Evolutionary conservation across 1,284 basidiomycete species (phyloP), one percentile per base, ranked within the genome.

Genomic region (Schizophyllum commune): DNA sequence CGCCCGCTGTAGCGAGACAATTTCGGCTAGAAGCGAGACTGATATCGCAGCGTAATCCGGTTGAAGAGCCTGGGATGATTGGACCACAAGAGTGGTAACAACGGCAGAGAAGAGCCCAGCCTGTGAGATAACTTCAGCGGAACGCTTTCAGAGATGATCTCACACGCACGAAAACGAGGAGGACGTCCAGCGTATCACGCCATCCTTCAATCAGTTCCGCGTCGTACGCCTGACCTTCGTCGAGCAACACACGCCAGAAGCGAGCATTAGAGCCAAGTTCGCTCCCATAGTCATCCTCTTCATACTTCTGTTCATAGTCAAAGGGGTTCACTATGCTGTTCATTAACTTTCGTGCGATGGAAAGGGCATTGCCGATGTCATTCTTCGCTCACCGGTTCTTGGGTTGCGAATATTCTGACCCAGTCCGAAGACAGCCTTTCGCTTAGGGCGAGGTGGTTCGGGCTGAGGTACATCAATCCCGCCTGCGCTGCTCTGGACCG

Each of bases 61-160:
- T 19, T 60, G 59, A 17, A 67, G 59, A 5, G 33, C 13, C 52
- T 63, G 62, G 17, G 62, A 63, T 4, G 61, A 60, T 58, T 67
- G 57, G 2, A 60, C 62, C 13, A 65, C 62, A 34, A 67, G 65
- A 5, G 65, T 60, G 3, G 66, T 64, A 4, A 66, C 58, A 13
- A 67, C 61, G 11, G 60, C 62, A 5, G 65, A 66, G 52, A 66
- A 67, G 5, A 67, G 62, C 27, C 63, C 62, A 13, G 63, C 60
- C 39, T 57, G 9, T 13, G 39, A 3, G 9, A 9, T 27, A 5
- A 27, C 27, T 11, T 47, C 9, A 47, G 39, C 17, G 8, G 9
- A 17, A 13, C 9, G 39, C 3, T 9, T 11, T 47, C 13, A 11
- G 39, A 47, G 39, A 4, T 13, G 17, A 9, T 13, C 17, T 13